Percentiles rank a stretch among this genome's conserved stretches.
These are phyloP conservation scores for Pholiota conissans DNA, from an alignment of 768 basidiomycete species.

Conservation along the genomic window DNA sequence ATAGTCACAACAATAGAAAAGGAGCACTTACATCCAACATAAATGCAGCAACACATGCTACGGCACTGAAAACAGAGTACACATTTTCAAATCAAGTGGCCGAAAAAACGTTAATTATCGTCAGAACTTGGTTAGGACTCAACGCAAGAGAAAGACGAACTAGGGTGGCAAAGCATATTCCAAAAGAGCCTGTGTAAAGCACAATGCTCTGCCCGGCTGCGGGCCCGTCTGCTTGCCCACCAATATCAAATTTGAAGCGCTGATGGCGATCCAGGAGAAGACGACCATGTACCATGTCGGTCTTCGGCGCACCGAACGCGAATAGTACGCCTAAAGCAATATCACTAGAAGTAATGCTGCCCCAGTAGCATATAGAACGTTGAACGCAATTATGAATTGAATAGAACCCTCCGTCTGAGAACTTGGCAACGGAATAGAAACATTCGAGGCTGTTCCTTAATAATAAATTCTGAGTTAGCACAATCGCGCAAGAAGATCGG, in stretches of 20 bases:
- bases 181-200: not conserved
- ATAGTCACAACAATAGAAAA: not conserved
- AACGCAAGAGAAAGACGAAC: not conserved
- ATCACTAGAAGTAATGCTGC: not conserved
- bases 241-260: conserved; percentile 1
- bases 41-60: not conserved
- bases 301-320: not conserved
- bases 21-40: not conserved
- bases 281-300: not conserved
- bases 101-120: no score
- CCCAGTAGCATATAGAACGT: not conserved
- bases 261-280: not conserved
- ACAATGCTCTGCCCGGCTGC: not conserved
- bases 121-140: no score
- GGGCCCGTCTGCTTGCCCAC: not conserved
- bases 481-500: no score
- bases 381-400: not conserved
- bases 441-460: no score
- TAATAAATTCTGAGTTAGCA: no score
- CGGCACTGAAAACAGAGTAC: not conserved
- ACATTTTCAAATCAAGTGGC: no score
- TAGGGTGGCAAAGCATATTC: not conserved
- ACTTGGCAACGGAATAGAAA: not conserved
- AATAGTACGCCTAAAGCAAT: not conserved
- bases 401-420: no score